Conservation (phyloP, 2,329 filamentous ascomycete genomes). For the Aureobasidium sp. region DNA sequence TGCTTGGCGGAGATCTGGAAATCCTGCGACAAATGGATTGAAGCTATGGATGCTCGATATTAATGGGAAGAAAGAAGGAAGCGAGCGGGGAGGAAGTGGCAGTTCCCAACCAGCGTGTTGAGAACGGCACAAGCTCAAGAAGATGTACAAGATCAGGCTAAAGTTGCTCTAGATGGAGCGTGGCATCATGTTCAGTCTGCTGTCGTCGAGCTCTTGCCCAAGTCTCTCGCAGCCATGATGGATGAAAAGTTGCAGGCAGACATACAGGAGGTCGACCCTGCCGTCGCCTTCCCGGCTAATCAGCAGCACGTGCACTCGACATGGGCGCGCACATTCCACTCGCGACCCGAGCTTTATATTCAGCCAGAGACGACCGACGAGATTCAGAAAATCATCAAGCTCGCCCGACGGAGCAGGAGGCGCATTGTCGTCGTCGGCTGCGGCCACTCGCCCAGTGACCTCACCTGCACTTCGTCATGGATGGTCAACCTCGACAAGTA, state of each 20-base stretch:
- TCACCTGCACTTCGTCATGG: constrained; percentile 93
- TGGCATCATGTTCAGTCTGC: background rate
- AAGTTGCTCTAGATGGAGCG: background rate
- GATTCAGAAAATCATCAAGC: constrained; percentile 72
- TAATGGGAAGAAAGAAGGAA: background rate
- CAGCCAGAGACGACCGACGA: constrained; percentile 73
- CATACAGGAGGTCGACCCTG: constrained; percentile 51
- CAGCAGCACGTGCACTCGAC: constrained; percentile 74
- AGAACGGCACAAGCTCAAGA: background rate
- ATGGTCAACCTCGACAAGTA: constrained; percentile 87
- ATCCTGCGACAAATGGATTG: background rate
- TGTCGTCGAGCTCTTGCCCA: background rate
- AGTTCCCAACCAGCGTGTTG: background rate
- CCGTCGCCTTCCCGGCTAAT: constrained; percentile 69
- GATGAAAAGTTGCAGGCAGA: constrained; percentile 41
- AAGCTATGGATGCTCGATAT: background rate
- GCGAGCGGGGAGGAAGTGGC: background rate
- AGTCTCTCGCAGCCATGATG: constrained; percentile 17
- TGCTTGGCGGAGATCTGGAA: background rate
- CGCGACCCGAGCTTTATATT: constrained; percentile 82
- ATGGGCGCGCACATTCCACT: constrained; percentile 91
- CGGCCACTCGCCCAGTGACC: constrained; percentile 82
- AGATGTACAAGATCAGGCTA: background rate
- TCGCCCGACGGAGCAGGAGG: constrained; percentile 74
- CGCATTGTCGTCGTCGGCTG: constrained; percentile 82